phyloP scores from a whole-genome alignment of 768 basidiomycete genomes.

The Tephrocybe sp. region DNA sequence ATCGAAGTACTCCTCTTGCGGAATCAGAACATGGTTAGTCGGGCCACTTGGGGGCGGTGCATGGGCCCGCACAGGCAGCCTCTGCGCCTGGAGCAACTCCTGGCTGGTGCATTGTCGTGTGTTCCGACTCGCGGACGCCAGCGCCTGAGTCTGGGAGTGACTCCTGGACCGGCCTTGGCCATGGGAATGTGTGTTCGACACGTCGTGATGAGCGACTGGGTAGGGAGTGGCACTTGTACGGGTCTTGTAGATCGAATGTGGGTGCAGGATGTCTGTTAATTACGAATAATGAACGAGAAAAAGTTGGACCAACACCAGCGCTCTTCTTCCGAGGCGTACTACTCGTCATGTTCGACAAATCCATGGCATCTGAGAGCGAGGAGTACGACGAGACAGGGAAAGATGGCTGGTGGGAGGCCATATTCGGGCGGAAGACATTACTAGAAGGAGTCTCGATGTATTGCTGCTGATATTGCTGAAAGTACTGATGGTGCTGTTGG shows the following conservation, averaged over 20 bases:
- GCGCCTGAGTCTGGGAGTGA: conserved; percentile 10
- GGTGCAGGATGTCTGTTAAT: conserved; percentile 5
- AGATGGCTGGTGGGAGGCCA: conserved; percentile 3
- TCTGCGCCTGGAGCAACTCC: conserved; percentile 3
- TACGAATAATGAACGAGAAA: neutral
- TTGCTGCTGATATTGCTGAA: neutral
- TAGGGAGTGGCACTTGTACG: conserved; percentile 5
- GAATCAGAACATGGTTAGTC: conserved; percentile 26
- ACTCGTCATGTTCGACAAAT: conserved; percentile 4
- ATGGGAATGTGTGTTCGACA: conserved; percentile 8
- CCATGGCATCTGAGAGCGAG: conserved; percentile 19
- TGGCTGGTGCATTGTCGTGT: conserved; percentile 1
- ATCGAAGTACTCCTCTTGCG: conserved; percentile 24
- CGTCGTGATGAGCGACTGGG: conserved; percentile 13
- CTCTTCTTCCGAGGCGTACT: conserved; percentile 3
- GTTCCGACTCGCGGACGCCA: conserved; percentile 7
- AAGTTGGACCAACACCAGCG: conserved; percentile 6
- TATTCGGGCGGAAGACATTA: conserved; percentile 7
- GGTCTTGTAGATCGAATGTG: conserved; percentile 12
- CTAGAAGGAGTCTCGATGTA: neutral
- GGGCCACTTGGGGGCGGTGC: conserved; percentile 16
- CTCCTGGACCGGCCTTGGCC: conserved; percentile 6
- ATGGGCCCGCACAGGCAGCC: neutral
- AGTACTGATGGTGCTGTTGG: neutral
- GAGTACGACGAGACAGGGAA: conserved; percentile 20